These are phyloP conservation scores for Arxiozyma telluris DNA, from an alignment of 1,139 yeast species.

Conservation along the genomic window DNA sequence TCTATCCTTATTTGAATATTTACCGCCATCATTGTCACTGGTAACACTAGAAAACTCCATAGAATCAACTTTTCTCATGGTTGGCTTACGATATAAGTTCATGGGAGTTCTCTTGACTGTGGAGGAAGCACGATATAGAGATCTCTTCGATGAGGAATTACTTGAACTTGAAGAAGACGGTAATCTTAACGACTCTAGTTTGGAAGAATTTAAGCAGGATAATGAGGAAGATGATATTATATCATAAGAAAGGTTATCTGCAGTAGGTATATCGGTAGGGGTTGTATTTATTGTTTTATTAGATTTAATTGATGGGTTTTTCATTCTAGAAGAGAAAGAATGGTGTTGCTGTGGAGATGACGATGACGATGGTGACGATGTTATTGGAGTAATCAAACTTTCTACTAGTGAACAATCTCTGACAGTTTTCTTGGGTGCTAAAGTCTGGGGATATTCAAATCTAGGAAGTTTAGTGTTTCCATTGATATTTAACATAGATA, in stretches of 20 bases:
- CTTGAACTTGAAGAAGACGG: slow-evolving; percentile 1
- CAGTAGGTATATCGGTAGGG: slow-evolving; percentile 21
- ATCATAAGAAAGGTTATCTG: slow-evolving; percentile 23
- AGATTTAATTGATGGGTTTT: slow-evolving; percentile 21
- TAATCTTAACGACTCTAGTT: slow-evolving; percentile 1
- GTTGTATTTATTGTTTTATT: slow-evolving; percentile 17
- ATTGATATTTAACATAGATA: slow-evolving; percentile 1
- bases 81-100: slow-evolving; percentile 5
- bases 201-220: neutral
- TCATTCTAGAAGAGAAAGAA: slow-evolving; percentile 19
- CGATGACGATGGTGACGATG: neutral
- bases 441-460: slow-evolving; percentile 8
- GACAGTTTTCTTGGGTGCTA: slow-evolving; percentile 10
- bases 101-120: slow-evolving; percentile 5
- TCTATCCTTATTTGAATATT: neutral
- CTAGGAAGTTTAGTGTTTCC: neutral
- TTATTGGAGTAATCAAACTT: neutral
- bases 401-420: neutral
- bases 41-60: neutral
- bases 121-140: neutral
- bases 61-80: slow-evolving; percentile 5
- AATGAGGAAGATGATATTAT: slow-evolving; percentile 12
- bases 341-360: neutral
- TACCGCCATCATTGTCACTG: neutral
- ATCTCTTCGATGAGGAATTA: neutral